Base-by-base conservation (phyloP, 2,329 filamentous ascomycete species). In the Phialophora expanda region DNA sequence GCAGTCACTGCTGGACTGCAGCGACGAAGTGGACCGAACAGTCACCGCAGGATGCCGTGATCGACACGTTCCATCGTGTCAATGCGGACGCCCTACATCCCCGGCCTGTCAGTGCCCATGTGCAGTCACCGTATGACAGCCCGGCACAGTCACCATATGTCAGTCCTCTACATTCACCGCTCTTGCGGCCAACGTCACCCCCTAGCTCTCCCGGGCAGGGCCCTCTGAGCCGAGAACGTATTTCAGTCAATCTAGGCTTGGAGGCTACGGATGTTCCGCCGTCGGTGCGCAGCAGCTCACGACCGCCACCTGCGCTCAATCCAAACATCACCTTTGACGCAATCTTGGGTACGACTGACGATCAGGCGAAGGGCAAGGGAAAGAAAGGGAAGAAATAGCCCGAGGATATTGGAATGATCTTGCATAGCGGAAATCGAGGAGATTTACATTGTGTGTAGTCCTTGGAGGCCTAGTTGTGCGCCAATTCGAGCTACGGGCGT, bases 1-100 rank as follows among this genome's bases (percentile, higher is more conserved):
- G 88, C 50, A 89, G 86, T 67, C 89, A 91, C 74, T 90, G 88
- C 76, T 91, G 89, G 89, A 78, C 83, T 65, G 82, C 84, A 72
- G 88, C 87, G 2, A 82, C 86, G 70, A 80, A 84, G 70, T 90
- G 89, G 89, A 81, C 81, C 8, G 79, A 80, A 50, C 79, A 80
- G 41, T 78, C 80, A 20, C 75, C 76, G 7, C 30, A 61, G 70
- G 74, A 57, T 70, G 77, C 20, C 72, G 73, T 58, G 71, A 71
- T 38, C 9, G 61, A 62, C 11, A 41, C 62, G 44, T 20, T 34
- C 14, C 34, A 61, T 11, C 56, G 20, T 9, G 62, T 50, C 11
- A 57, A 69, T n/a, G 34, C 41, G 17, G n/a, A 60, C 48, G 54
- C 53, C 12, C 24, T 64, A 5, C 65, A 65, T 30, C 61, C 9